Percentiles rank a stretch among this genome's conserved stretches.
These are phyloP conservation scores for Phytophthora pinifolia DNA, from an alignment of 352 stramenopile genomes.

Conservation along the genomic window DNA sequence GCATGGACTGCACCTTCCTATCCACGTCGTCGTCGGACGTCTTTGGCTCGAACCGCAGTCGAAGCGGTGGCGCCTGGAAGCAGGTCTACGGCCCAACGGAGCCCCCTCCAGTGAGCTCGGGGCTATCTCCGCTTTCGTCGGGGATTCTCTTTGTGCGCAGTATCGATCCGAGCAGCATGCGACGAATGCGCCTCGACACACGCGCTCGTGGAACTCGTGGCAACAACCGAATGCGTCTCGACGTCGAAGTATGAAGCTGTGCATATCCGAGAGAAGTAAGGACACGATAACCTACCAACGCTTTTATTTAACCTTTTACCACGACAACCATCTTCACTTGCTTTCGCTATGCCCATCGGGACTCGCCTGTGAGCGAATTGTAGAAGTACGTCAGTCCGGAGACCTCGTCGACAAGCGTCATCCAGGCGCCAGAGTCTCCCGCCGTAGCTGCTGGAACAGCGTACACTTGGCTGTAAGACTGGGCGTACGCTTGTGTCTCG, in stretches of 20 bases:
- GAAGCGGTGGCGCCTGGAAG: conserved; percentile 21
- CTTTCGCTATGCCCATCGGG: conserved; percentile 46
- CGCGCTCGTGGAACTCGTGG: conserved; percentile 9
- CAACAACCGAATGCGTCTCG: conserved; percentile 19
- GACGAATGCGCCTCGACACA: conserved; percentile 25
- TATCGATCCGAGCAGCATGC: conserved; percentile 18
- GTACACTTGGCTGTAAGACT: conserved; percentile 14
- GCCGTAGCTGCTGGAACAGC: conserved; percentile 9
- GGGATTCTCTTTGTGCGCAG: conserved; percentile 28
- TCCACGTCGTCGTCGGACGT: conserved; percentile 32
- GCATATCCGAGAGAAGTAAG: too few relatives aligned
- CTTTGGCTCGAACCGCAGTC: conserved; percentile 27
- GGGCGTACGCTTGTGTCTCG: conserved; percentile 20
- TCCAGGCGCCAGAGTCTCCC: conserved; percentile 44
- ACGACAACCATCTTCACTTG: conserved; percentile 3
- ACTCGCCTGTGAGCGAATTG: conserved; percentile 70
- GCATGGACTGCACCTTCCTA: conserved; percentile 25
- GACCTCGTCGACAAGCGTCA: conserved; percentile 57
- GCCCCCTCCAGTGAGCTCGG: conserved; percentile 7
- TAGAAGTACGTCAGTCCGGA: conserved; percentile 78
- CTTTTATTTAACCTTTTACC: conserved; percentile 15
- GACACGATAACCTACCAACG: too few relatives aligned
- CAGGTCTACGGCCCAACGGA: conserved; percentile 22
- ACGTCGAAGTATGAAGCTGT: conserved; percentile 22
- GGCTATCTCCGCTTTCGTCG: conserved; percentile 11